Base-by-base conservation (phyloP, 805 yeast genomes). In the Cyberlindnera saturnus region DNA sequence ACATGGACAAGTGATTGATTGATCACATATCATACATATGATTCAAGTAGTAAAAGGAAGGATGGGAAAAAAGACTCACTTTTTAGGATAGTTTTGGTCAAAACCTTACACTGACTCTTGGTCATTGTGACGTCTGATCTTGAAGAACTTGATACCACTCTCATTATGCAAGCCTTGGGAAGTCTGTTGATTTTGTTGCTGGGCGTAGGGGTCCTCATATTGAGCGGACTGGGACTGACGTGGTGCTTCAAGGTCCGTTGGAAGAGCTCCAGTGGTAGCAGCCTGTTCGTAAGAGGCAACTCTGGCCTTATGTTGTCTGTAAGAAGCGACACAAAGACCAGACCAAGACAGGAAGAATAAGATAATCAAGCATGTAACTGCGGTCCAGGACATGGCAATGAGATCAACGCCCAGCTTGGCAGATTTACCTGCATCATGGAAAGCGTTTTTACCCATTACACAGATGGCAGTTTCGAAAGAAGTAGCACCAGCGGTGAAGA, bases 121-220 rank as follows among this genome's bases (percentile, higher is more conserved):
- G 40, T 60, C 68, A 29, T 59, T 66, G 44, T 70, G 71, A 59
- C 77, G 80, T 67, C 82, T 81, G 48, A 84, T 81, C 56, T 81
- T 82, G 72, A 83, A 84, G 65, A 83, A 84, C 64, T 86, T 80
- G 56, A 84, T 82, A 38, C 90, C 90, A 48, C 74, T 69, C 36
- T 74, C 75, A 44, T 69, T 62, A 18, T 57, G 65, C 32, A 57
- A 42, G 16, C 62, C 56, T 45, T 50, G 61, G 35, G 56, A 32
- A n/a, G 38, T 43, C 10, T 40, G 43, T 36, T 43, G 43, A 6
- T 13, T 29, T 20, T 40, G 42, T 56, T 59, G 47, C 51, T 64
- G 46, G 49, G 62, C 47, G 15, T 50, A 51, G 34, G 54, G 57
- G 38, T 60, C 48, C 32, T 50, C 47, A 35, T 50, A 38, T 50